These are phyloP conservation scores for Cornus florida DNA, from an alignment of 148 eudicot genomes.

Conservation along the genomic window DNA sequence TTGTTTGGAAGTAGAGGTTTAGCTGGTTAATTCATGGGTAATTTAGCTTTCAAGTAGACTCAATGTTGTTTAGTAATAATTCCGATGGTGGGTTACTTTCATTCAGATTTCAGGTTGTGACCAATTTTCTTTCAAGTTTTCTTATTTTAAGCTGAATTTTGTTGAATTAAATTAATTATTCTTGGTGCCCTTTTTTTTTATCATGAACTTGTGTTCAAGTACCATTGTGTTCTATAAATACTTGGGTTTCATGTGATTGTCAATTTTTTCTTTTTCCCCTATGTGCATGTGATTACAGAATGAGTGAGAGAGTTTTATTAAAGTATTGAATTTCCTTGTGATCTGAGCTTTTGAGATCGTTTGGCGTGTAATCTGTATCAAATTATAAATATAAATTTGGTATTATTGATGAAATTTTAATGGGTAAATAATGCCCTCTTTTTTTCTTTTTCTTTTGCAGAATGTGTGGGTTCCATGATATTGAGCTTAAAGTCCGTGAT, in stretches of 20 bases:
- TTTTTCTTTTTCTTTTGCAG: constrained; percentile 34
- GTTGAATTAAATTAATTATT: not conserved
- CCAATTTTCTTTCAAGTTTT: not conserved
- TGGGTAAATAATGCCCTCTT: not conserved
- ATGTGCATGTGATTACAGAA: not conserved
- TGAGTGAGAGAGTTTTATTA: not conserved
- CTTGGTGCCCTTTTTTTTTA: not conserved
- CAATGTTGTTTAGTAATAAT: not conserved
- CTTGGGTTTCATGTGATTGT: not conserved
- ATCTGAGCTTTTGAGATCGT: constrained; percentile 8
- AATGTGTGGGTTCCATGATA: constrained; percentile 52
- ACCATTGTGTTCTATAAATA: not conserved
- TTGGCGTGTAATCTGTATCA: not conserved
- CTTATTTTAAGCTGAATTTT: constrained; percentile 1
- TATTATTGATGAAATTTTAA: not conserved
- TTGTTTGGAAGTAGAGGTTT: not conserved
- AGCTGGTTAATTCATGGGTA: not conserved
- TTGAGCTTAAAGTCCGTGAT: constrained; percentile 82
- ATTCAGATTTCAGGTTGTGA: not conserved
- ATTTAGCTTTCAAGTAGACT: constrained; percentile 2
- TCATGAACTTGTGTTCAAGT: not conserved
- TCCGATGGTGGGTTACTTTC: not conserved
- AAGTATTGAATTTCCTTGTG: not conserved
- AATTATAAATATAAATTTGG: not conserved
- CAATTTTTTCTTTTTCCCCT: not conserved